phyloP scores from a whole-genome alignment of 768 basidiomycete species.

The Kwoniella bestiolae region DNA sequence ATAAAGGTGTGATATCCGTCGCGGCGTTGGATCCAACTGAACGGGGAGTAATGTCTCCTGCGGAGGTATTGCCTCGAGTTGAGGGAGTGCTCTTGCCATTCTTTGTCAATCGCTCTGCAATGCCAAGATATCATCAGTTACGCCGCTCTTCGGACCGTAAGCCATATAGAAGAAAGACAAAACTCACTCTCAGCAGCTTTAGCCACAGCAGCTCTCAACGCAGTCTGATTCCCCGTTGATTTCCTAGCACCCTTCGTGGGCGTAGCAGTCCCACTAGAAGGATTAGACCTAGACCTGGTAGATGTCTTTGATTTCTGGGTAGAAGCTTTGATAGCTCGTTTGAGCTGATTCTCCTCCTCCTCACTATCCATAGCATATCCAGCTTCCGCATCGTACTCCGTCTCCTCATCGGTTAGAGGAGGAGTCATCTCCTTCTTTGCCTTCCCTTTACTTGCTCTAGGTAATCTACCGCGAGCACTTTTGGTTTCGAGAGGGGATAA shows the following conservation, averaged over 20 bases:
- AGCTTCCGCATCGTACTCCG: conserved; percentile 26
- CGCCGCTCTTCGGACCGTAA: no score
- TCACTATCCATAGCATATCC: conserved; percentile 51
- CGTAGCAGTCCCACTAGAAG: conserved; percentile 6
- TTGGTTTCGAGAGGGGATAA: conserved; percentile 13
- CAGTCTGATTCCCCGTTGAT: conserved; percentile 19
- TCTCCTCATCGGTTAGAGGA: conserved; percentile 28
- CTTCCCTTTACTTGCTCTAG: conserved; percentile 30
- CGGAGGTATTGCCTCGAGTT: conserved; percentile 10
- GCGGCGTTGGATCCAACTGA: conserved; percentile 14
- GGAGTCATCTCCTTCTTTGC: conserved; percentile 19
- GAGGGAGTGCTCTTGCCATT: conserved; percentile 5
- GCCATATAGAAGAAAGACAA: no score
- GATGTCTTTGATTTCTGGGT: conserved; percentile 13
- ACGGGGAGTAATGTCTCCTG: conserved; percentile 13
- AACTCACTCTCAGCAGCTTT: conserved; percentile 36
- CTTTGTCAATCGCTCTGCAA: conserved; percentile 14
- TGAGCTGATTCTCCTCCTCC: conserved; percentile 41
- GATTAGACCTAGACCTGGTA: conserved; percentile 1
- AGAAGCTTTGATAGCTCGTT: conserved; percentile 35
- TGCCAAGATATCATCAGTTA: conserved; percentile 8
- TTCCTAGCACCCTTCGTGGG: not conserved
- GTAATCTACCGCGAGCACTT: not conserved
- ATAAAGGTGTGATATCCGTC: conserved; percentile 20
- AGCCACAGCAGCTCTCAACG: conserved; percentile 29